A percentile compares a stretch with the other conserved stretches of the same genome.
Conservation (phyloP, 805 yeast species). For the Grigorovia humatica region DNA sequence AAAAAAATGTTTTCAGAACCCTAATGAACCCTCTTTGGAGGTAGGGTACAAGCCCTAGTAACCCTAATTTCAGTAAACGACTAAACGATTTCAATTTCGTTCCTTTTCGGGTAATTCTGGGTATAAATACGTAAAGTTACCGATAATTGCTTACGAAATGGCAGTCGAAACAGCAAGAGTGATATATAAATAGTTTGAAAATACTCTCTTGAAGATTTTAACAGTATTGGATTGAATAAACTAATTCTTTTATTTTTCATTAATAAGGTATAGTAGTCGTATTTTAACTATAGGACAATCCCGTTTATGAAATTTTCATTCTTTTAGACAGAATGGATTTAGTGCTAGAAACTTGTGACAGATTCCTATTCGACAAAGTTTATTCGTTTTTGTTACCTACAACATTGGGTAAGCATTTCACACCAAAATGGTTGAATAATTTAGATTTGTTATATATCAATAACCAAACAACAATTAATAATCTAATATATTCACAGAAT, state of each 20-base stretch:
- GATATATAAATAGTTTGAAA: neutral
- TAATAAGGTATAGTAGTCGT: neutral
- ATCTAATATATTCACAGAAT: neutral
- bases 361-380: conserved; percentile 58
- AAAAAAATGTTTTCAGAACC: neutral
- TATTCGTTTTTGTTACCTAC: conserved; percentile 65
- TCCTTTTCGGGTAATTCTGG: neutral
- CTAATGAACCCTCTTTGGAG: neutral
- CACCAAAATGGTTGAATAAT: neutral
- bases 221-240: neutral
- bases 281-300: neutral
- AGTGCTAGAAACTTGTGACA: conserved; percentile 71
- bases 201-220: neutral
- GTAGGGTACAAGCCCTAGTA: neutral
- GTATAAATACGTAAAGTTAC: neutral
- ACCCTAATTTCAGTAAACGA: neutral
- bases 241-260: neutral
- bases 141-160: neutral
- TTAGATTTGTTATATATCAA: neutral
- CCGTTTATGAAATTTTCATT: neutral
- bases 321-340: conserved; percentile 58
- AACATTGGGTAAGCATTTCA: conserved; percentile 25
- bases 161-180: neutral
- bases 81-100: neutral
- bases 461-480: neutral